phyloP scores from a whole-genome alignment of 1,284 basidiomycete species.

The Pseudozyma sp. region DNA sequence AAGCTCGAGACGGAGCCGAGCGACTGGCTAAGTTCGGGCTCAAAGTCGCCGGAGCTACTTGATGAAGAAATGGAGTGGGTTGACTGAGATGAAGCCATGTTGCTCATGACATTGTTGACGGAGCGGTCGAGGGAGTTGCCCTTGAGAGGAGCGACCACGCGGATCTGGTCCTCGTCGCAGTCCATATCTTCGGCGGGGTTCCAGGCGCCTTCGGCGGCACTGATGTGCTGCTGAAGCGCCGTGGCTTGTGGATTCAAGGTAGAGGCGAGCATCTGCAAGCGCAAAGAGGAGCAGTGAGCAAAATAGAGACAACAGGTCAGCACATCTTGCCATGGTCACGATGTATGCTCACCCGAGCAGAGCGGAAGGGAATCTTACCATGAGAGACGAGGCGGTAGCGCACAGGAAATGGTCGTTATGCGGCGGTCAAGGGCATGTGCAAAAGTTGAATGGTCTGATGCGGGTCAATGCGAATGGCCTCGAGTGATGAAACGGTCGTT shows the following conservation, averaged over 20 bases:
- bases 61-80: slow-evolving; percentile 49
- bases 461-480: neutral
- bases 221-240: slow-evolving; percentile 26
- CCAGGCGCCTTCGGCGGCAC: slow-evolving; percentile 24
- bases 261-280: slow-evolving; percentile 37
- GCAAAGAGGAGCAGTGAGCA: neutral
- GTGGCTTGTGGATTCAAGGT: slow-evolving; percentile 14
- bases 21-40: slow-evolving; percentile 57
- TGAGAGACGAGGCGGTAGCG: slow-evolving; percentile 16
- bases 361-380: slow-evolving; percentile 4
- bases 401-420: slow-evolving; percentile 1
- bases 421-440: slow-evolving; percentile 19
- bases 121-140: neutral
- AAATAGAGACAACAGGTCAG: slow-evolving; percentile 6
- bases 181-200: slow-evolving; percentile 49
- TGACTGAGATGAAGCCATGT: slow-evolving; percentile 44
- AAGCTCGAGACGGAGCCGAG: slow-evolving; percentile 55
- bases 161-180: slow-evolving; percentile 38
- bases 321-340: neutral
- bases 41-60: slow-evolving; percentile 36
- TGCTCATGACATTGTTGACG: slow-evolving; percentile 23
- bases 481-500: neutral
- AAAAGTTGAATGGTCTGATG: neutral
- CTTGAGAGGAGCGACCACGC: slow-evolving; percentile 15
- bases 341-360: no score